These are phyloP conservation scores for Ogataea parapolymorpha DNA, from an alignment of 805 yeast species.

Conservation along the genomic window DNA sequence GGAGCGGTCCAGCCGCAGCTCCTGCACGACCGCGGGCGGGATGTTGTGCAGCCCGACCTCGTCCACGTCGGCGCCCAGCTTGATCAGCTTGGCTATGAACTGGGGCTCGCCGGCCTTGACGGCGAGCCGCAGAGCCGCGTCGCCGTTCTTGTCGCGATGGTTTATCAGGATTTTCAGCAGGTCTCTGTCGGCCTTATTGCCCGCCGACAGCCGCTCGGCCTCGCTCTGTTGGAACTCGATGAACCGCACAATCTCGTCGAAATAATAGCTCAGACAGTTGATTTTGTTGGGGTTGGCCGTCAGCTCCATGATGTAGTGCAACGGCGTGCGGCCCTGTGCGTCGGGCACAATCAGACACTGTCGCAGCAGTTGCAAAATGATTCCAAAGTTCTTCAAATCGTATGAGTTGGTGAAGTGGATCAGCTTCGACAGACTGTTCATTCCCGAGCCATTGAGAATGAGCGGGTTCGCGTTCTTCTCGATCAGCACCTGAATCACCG, in stretches of 20 bases:
- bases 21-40: conserved; percentile 19
- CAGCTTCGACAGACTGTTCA: conserved; percentile 67
- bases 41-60: conserved; percentile 23
- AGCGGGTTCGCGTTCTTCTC: conserved; percentile 60
- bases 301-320: conserved; percentile 64
- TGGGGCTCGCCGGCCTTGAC: conserved; percentile 50
- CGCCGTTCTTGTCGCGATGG: conserved; percentile 78
- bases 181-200: conserved; percentile 32
- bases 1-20: background rate
- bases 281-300: conserved; percentile 42
- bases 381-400: conserved; percentile 57
- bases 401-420: conserved; percentile 70
- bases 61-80: conserved; percentile 43
- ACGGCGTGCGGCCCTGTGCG: conserved; percentile 64
- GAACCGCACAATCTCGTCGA: conserved; percentile 34
- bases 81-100: conserved; percentile 41
- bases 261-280: conserved; percentile 52
- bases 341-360: conserved; percentile 71
- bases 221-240: conserved; percentile 29
- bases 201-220: conserved; percentile 25
- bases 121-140: conserved; percentile 82
- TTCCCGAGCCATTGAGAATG: conserved; percentile 51
- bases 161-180: conserved; percentile 59
- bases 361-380: conserved; percentile 57
- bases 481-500: conserved; percentile 54